A percentile compares a stretch with the other conserved stretches of the same genome.
phyloP scores from a whole-genome alignment of 306 rosid species.

The Ormosia emarginata region DNA sequence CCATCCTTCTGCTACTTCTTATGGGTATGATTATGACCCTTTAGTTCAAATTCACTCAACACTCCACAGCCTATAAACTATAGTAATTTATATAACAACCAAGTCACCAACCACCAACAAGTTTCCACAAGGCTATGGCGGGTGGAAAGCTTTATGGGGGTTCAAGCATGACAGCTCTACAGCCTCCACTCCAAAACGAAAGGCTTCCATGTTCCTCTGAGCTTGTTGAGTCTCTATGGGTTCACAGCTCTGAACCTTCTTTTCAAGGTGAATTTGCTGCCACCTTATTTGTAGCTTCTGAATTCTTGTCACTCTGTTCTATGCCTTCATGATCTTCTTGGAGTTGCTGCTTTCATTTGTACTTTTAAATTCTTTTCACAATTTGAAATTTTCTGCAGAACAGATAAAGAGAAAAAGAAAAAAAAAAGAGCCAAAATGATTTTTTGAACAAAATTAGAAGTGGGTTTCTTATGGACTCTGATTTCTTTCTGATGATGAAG shows the following conservation, averaged over 20 bases:
- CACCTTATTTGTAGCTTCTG: background rate
- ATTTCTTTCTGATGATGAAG: background rate
- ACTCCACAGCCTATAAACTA: background rate
- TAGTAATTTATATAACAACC: background rate
- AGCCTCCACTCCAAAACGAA: slow-evolving; percentile 28
- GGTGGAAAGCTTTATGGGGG: slow-evolving; percentile 24
- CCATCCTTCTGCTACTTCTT: background rate
- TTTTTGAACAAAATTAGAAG: background rate
- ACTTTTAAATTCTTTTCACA: background rate
- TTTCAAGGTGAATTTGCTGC: slow-evolving; percentile 37
- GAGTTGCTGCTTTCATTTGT: background rate
- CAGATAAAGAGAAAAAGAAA: background rate
- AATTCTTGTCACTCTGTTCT: background rate
- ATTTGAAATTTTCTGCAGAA: background rate
- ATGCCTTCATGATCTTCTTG: background rate
- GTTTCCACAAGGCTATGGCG: slow-evolving; percentile 24
- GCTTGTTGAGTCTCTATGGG: slow-evolving; percentile 41
- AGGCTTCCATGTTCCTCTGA: slow-evolving; percentile 42
- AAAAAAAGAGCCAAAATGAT: background rate
- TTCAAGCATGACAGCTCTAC: slow-evolving; percentile 35
- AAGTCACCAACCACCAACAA: background rate
- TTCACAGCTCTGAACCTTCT: slow-evolving; percentile 40
- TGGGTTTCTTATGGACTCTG: background rate
- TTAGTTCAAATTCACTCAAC: background rate
- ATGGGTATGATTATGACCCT: background rate